Conservation (phyloP, 192 early-diverging fungal genomes). For the Linnemannia schmuckeri region DNA sequence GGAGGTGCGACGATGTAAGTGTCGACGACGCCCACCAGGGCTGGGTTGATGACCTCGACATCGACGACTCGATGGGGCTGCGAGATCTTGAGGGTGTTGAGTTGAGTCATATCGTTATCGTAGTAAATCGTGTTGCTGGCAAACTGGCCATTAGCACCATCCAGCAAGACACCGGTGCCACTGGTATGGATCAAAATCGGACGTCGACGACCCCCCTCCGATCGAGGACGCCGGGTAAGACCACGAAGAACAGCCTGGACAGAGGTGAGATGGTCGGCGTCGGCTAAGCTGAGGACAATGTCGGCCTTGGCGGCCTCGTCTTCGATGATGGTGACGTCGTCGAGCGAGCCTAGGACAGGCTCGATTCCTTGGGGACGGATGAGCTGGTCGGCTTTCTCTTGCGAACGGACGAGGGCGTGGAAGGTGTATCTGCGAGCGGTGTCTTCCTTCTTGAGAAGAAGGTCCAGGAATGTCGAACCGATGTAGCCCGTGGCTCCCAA, state of each 20-base stretch:
- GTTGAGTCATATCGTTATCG: slow-evolving; percentile 29
- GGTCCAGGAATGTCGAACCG: slow-evolving; percentile 26
- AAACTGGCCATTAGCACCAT: slow-evolving; percentile 15
- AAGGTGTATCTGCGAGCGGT: background rate
- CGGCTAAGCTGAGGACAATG: slow-evolving; percentile 33
- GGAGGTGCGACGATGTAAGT: slow-evolving; percentile 50
- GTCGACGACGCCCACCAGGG: slow-evolving; percentile 25
- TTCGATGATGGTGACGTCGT: slow-evolving; percentile 14
- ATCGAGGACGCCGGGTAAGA: slow-evolving; percentile 8
- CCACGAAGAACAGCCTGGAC: slow-evolving; percentile 35
- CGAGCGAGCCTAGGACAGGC: slow-evolving; percentile 46
- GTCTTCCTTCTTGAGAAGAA: slow-evolving; percentile 29
- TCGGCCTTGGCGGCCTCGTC: slow-evolving; percentile 38
- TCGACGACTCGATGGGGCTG: slow-evolving; percentile 44
- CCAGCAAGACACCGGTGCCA: slow-evolving; percentile 42
- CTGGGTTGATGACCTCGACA: slow-evolving; percentile 20
- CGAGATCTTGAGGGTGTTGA: background rate
- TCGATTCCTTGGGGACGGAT: slow-evolving; percentile 35
- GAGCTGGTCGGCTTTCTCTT: slow-evolving; percentile 23
- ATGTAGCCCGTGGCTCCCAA: slow-evolving; percentile 46
- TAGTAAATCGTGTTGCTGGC: slow-evolving; percentile 24
- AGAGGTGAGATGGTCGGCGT: slow-evolving; percentile 41
- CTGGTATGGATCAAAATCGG: slow-evolving; percentile 52
- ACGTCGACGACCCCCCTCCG: slow-evolving; percentile 13
- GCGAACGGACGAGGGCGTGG: slow-evolving; percentile 38